A percentile compares a stretch with the other conserved stretches of the same genome.
phyloP scores from a whole-genome alignment of 768 basidiomycete genomes.

The Lactarius quietus region DNA sequence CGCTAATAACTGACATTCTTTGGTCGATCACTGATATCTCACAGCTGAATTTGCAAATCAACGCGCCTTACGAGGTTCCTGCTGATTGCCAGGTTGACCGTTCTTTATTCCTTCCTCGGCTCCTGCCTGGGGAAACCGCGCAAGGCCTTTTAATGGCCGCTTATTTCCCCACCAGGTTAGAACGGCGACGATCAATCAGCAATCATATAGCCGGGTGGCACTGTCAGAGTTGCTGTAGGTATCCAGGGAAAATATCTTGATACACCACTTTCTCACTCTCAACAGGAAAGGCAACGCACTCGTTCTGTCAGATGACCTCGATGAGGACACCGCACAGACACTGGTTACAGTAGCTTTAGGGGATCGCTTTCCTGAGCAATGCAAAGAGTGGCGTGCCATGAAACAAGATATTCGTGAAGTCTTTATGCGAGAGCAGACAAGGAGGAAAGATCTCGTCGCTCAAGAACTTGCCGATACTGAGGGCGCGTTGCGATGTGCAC shows the following conservation, averaged over 20 bases:
- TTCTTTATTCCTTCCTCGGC: not conserved
- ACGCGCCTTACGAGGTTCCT: not conserved
- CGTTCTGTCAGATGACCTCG: not conserved
- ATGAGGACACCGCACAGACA: not conserved
- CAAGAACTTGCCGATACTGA: not conserved
- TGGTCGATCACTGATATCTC: not conserved
- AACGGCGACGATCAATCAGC: not conserved
- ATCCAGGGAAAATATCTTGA: no score
- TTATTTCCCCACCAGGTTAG: not conserved
- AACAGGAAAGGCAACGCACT: not conserved
- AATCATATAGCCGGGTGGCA: not conserved
- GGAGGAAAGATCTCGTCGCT: not conserved
- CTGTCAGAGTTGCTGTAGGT: conserved; percentile 10
- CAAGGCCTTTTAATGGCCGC: conserved; percentile 22
- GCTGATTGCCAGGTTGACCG: conserved; percentile 1
- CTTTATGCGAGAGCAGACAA: not conserved
- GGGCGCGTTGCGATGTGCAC: not conserved
- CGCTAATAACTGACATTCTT: not conserved
- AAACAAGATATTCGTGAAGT: not conserved
- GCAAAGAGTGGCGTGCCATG: not conserved
- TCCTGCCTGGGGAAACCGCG: conserved; percentile 24
- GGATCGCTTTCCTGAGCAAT: not conserved
- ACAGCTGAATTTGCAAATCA: conserved; percentile 3
- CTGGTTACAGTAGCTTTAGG: not conserved
- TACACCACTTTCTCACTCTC: not conserved